phyloP scores from a whole-genome alignment of 2,329 filamentous ascomycete species.

The Sporothrix brasiliensis region DNA sequence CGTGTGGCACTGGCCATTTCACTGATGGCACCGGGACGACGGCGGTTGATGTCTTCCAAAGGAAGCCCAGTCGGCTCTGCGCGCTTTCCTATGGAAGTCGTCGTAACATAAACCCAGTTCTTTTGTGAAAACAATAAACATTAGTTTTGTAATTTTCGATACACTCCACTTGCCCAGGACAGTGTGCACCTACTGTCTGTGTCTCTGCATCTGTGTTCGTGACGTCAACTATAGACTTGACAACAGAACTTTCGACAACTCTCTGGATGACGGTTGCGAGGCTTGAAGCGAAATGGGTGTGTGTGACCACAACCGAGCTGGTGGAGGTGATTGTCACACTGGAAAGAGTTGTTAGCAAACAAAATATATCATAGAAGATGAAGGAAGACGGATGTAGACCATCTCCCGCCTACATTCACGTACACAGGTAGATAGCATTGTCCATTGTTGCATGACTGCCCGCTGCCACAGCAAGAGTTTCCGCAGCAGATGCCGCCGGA shows the following conservation, averaged over 20 bases:
- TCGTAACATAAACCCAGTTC: conserved; percentile 36
- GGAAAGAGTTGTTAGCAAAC: background rate
- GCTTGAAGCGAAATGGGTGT: conserved; percentile 32
- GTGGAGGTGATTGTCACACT: conserved; percentile 35
- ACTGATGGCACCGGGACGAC: background rate
- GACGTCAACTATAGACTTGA: conserved; percentile 32
- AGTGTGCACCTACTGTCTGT: conserved; percentile 33
- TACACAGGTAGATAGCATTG: conserved; percentile 38
- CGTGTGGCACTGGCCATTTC: background rate
- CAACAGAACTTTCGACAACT: conserved; percentile 34
- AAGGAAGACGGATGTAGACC: no score
- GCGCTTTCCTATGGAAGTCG: conserved; percentile 26
- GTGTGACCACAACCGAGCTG: conserved; percentile 24
- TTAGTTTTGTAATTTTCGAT: background rate
- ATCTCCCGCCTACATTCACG: conserved; percentile 2
- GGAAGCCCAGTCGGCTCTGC: conserved; percentile 18
- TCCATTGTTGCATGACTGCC: conserved; percentile 41
- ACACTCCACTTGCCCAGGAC: no score
- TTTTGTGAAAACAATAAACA: background rate
- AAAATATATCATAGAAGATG: no score
- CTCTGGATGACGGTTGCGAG: conserved; percentile 33
- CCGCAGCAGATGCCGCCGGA: conserved; percentile 41
- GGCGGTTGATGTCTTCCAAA: background rate
- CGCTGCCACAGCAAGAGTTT: conserved; percentile 41
- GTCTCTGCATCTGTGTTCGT: conserved; percentile 36